These are phyloP conservation scores for Trichoderma sp. DNA, from an alignment of 2,329 filamentous ascomycete species.

Conservation along the genomic window DNA sequence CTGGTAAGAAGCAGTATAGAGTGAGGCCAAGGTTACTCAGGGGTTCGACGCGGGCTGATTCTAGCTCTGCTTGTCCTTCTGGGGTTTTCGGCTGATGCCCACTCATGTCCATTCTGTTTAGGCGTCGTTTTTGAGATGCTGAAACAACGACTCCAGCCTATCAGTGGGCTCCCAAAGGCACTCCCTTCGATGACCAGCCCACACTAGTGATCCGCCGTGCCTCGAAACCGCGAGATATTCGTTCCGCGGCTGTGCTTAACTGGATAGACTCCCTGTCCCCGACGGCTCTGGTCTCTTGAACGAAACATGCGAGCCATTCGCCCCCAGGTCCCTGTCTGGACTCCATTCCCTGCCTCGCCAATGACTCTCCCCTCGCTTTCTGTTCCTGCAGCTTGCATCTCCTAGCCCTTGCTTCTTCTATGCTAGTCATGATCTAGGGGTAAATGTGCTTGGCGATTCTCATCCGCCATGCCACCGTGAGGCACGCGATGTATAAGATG, in stretches of 20 bases:
- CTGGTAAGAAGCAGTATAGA: not conserved
- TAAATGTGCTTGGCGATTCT: not conserved
- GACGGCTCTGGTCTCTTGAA: conserved; percentile 2
- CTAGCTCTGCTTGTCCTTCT: conserved; percentile 5
- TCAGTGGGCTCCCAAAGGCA: conserved; percentile 12
- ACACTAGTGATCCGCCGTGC: conserved; percentile 15
- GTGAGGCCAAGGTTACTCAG: conserved; percentile 15
- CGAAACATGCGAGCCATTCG: conserved; percentile 20
- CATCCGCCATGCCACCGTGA: conserved; percentile 4
- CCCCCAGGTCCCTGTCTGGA: conserved; percentile 2
- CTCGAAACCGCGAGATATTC: conserved; percentile 19
- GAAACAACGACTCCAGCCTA: conserved; percentile 21
- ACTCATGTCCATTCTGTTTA: conserved; percentile 5
- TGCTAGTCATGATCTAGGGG: conserved; percentile 14
- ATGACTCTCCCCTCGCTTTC: conserved; percentile 11
- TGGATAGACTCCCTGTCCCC: conserved; percentile 13
- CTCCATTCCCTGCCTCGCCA: conserved; percentile 19
- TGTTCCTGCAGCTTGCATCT: conserved; percentile 20
- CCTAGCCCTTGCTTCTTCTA: conserved; percentile 13
- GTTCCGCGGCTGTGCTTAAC: conserved; percentile 15
- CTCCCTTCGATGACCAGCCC: conserved; percentile 19
- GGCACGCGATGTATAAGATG: conserved; percentile 19
- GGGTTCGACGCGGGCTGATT: not conserved
- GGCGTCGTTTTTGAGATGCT: conserved; percentile 15
- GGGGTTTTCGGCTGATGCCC: conserved; percentile 13